Percentiles rank a stretch among this genome's conserved stretches.
Conservation (phyloP, 257 asterid genomes). For the Jaltomata sinuosa region DNA sequence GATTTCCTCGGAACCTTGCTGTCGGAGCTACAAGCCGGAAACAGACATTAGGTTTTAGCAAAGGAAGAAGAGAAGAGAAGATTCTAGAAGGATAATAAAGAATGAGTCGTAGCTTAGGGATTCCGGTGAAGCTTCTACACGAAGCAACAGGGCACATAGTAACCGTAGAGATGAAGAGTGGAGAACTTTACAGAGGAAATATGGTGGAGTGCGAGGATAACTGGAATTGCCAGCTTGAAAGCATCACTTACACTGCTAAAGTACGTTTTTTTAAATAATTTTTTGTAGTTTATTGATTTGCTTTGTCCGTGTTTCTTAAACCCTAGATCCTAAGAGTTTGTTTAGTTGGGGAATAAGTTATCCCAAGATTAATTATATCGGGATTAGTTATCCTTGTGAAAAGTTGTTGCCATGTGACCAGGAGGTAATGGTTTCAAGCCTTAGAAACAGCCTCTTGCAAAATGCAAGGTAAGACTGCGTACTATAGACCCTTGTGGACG, state of each 20-base stretch:
- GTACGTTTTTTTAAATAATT: background rate
- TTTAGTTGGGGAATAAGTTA: no score
- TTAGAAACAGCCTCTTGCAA: no score
- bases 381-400: no score
- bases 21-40: background rate
- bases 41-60: conserved; percentile 1
- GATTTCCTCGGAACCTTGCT: background rate
- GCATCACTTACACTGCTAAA: conserved; percentile 41
- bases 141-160: conserved; percentile 89
- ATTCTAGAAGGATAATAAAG: background rate
- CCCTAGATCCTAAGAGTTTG: background rate
- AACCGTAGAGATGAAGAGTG: conserved; percentile 81
- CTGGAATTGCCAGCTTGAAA: conserved; percentile 48
- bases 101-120: conserved; percentile 86
- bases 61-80: background rate
- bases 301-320: background rate
- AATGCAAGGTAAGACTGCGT: no score
- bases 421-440: no score
- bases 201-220: conserved; percentile 56
- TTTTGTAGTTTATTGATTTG: background rate
- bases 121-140: conserved; percentile 93
- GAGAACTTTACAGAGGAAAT: conserved; percentile 85
- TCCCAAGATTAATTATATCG: no score
- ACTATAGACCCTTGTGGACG: no score
- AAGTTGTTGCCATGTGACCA: no score